Base-by-base conservation (phyloP, 2,329 filamentous ascomycete species). In the Camillea tinctor region DNA sequence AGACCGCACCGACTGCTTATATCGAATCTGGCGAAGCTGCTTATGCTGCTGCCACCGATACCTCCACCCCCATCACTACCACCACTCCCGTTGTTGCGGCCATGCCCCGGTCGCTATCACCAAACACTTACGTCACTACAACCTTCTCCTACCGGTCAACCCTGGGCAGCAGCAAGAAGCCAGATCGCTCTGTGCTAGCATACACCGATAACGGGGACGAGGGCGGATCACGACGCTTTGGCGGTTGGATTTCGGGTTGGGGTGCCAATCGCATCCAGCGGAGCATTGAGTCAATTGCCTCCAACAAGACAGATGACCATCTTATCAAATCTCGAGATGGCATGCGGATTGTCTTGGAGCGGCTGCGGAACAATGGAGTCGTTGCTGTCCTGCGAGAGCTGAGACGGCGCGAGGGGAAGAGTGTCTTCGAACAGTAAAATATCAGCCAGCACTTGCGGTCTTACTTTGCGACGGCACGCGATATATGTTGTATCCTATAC, bases 291-390 rank as follows among this genome's bases (percentile, higher is more conserved):
- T 84, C 84, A 57, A 88, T 94, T 62, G 90, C 90, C 11, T 87
- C 91, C 48, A 89, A 87, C 70, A 89, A 91, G 72, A 92, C 91
- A 4, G 85, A 89, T 65, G 88, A 90, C 68, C 90, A 91, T 72
- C 83, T 94, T 68, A 87, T 88, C 55, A 93, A 93, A 78, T 91
- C 90, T 67, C 87, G 89, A 54, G 89, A 93, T 73, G 91, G 91
- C 54, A 94, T 95, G 91, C 87, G 85, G 59, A 85, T 93, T 44
- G 91, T 95, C 8, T 80, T 95, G 21, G 89, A 93, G 74, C 81
- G 91, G 53, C 77, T 87, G 56, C 80, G 84, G 53, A 83, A 84
- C 72, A 84, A 80, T 49, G 82, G 84, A 26, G 80, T 86, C 59
- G 82, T 86, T 58, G 81, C 82, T 48, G 83, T 87, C 26, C 73